Evolutionary conservation across 345 rosid species (phyloP), one percentile per base, ranked within the genome.

Genomic region (Eucalyptus polyanthemos): DNA sequence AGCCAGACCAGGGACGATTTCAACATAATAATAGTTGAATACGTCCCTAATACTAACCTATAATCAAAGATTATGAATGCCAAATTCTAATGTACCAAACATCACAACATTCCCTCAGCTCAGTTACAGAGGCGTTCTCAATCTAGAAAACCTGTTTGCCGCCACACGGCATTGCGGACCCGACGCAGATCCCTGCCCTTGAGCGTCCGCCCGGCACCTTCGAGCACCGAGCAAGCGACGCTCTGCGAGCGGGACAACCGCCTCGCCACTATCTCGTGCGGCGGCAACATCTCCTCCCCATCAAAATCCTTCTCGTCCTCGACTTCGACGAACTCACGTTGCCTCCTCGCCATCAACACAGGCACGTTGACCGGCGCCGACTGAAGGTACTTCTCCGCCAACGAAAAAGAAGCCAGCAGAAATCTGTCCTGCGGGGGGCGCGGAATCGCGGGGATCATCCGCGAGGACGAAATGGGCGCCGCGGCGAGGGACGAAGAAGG

Each of bases 361-460:
- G 98, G 99, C 88, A 97, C 97, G 89, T 95, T 95, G 83, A 97
- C 94, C 3, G 98, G 99, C 56, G 96, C 98, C 49, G 97, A 95
- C 42, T 96, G 97, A 86, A 94, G 95, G 89, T 83, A 89, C 91
- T 91, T 92, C 44, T 91, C 81, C 17, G 90, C 58, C 40, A 88
- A 91, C 9, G 92, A 81, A 54, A 81, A 92, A 86, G 91, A 56
- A 10, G 90, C 47, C 40, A 88, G 49, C 0, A 93, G 92, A 31
- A 91, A 65, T 69, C 98, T 92, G 47, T 96, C 99, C 87, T 94
- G 97, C 80, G 95, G 94, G 21, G 96, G 97, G 87, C 92, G 96
- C 10, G 98, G 97, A 29, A 94, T 92, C 4, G 93, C 87, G 17
- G 97, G 97, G 88, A 96, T 94, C 69, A 92, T 49, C 15, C 96